Base-by-base conservation (phyloP, 352 stramenopile species). In the Phytophthora syringae region DNA sequence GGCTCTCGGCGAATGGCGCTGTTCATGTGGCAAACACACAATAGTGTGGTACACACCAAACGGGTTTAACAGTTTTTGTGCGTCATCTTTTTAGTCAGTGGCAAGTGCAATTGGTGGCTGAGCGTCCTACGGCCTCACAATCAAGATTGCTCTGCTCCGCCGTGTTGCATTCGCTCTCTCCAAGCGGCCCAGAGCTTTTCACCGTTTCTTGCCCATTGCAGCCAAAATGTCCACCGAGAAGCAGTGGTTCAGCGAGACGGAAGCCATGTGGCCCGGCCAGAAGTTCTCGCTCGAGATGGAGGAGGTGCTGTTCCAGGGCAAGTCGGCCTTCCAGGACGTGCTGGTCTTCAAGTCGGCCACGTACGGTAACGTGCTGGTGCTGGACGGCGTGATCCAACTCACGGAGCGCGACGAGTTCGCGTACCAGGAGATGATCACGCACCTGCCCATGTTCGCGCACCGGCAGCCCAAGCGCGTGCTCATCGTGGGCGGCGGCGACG, bases 381-480 rank as follows among this genome's bases (percentile, higher is more conserved):
- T 99, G 32, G 98, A 99, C 79, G 97, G 97, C 50, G 97, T 99
- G 47, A 99, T 99, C 83, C 97, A 99, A 83, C 86, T 97, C 40
- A 99, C 98, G 27, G 97, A 99, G 76, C 84, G 95, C 30, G 98
- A 99, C 71, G 97, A 99, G 79, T 98, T 98, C 74, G 80, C 95
- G 43, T 99, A 99, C 84, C 97, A 99, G 83, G 98, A 99, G 85
- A 99, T 99, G 97, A 99, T 99, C 80, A 91, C 97, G 16, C 97
- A 99, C 79, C 84, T 99, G 52, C 97, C 97, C 10, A 85, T 99
- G 58, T 99, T 98, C 76, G 85, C 96, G 25, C 97, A 99, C 76
- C 86, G 86, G 21, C 82, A 97, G 76, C 98, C 98, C 24, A 98
- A 99, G 76, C 93, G 85, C 61, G 94, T 98, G 49, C 82, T 99